Conservation (phyloP, 495 filamentous ascomycete species). For the Schizothecium vesticola region DNA sequence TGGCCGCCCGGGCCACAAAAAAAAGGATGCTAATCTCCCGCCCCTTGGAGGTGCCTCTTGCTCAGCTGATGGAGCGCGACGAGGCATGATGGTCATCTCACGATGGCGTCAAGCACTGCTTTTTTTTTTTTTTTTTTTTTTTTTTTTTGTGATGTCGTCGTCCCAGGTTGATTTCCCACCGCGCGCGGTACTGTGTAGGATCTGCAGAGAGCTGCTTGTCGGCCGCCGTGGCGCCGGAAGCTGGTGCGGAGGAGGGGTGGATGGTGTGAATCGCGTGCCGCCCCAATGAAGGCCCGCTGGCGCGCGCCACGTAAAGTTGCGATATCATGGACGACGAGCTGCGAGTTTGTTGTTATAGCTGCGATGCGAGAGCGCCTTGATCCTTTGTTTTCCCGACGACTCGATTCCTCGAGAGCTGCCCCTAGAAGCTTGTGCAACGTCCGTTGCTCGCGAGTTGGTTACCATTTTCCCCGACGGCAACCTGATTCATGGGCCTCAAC, state of each 20-base stretch:
- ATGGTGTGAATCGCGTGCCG: neutral
- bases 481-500: neutral
- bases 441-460: neutral
- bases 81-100: conserved; percentile 18
- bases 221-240: neutral
- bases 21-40: conserved; percentile 33
- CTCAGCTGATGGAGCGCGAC: neutral
- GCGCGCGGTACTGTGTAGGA: neutral
- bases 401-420: neutral
- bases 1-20: conserved; percentile 40
- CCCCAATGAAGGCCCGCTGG: neutral
- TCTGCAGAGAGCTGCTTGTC: neutral
- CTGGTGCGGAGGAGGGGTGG: neutral
- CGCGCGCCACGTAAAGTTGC: neutral
- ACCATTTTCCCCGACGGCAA: neutral
- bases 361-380: neutral
- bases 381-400: neutral
- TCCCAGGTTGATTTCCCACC: neutral
- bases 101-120: conserved; percentile 7
- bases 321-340: neutral
- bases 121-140: neutral
- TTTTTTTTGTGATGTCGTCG: neutral
- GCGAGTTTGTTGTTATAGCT: neutral
- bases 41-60: conserved; percentile 15
- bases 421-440: neutral